Evolutionary conservation across 768 basidiomycete species (phyloP).

Genomic region (Cyclocybe cylindracea): DNA sequence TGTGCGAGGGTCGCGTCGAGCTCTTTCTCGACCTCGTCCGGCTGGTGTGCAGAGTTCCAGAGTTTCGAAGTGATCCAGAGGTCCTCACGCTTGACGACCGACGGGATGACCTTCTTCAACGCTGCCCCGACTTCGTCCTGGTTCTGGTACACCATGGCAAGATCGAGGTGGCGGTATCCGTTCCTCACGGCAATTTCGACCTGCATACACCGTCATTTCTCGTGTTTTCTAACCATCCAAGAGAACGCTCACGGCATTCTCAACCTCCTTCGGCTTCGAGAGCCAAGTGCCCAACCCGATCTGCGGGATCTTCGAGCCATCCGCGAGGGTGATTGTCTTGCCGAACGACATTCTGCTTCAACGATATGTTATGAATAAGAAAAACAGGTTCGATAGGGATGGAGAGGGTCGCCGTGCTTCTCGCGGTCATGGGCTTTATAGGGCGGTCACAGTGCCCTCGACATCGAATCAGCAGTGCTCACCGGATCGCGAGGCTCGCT

Average conservation of each 20-base stretch:
- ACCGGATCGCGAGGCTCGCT: too few species aligned
- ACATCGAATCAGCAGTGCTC: too few species aligned
- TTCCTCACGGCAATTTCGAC: conserved; percentile 73
- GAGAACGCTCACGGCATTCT: conserved; percentile 52
- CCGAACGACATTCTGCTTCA: conserved; percentile 35
- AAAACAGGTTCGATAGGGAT: too few species aligned
- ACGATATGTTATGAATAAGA: too few species aligned
- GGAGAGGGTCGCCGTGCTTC: too few species aligned
- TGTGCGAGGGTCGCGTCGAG: conserved; percentile 76
- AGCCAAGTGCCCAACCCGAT: conserved; percentile 87
- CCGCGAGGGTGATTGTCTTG: conserved; percentile 41
- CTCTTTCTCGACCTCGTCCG: conserved; percentile 67
- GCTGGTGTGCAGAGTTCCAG: conserved; percentile 77
- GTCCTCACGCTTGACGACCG: conserved; percentile 77
- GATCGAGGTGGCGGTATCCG: conserved; percentile 86
- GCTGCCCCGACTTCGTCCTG: conserved; percentile 77
- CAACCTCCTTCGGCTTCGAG: conserved; percentile 74
- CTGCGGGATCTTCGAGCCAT: conserved; percentile 61
- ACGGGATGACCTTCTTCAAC: conserved; percentile 74
- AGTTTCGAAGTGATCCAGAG: conserved; percentile 83
- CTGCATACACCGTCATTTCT: conserved; percentile 32
- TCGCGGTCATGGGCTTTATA: too few species aligned
- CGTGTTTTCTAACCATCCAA: not conserved
- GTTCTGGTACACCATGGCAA: conserved; percentile 79
- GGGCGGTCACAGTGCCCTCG: too few species aligned